A percentile compares a stretch with the other conserved stretches of the same genome.
Conservation (phyloP, 768 basidiomycete species). For the Lactarius hatsudake region DNA sequence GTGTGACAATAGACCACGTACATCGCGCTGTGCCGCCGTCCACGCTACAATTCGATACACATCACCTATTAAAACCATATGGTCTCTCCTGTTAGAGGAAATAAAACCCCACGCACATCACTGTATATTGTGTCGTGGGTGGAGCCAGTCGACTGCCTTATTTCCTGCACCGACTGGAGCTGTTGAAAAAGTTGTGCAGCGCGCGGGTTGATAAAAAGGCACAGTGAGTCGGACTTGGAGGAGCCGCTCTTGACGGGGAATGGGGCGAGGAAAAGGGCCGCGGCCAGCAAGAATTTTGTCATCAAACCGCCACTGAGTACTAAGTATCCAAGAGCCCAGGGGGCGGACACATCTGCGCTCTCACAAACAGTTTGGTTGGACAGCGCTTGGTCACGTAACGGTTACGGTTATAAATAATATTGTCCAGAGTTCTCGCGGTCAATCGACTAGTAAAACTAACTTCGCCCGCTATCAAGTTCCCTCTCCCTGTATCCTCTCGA, state of each 20-base stretch:
- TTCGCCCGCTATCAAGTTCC: background rate
- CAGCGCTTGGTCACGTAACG: background rate
- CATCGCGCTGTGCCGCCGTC: too few species aligned
- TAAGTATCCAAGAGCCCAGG: background rate
- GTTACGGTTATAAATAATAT: background rate
- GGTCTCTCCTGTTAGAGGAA: too few species aligned
- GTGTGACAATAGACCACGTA: too few species aligned
- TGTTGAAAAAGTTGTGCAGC: too few species aligned
- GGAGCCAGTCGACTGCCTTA: background rate
- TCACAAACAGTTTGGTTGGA: background rate
- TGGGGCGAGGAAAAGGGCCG: background rate
- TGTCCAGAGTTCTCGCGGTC: background rate
- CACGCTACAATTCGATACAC: too few species aligned
- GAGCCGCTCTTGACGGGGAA: background rate
- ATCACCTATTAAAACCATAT: too few species aligned
- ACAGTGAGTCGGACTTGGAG: background rate
- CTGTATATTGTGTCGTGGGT: conserved; percentile 12
- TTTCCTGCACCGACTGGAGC: background rate
- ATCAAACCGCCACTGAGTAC: background rate
- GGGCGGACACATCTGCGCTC: background rate
- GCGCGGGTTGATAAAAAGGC: background rate
- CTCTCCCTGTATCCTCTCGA: conserved; percentile 23
- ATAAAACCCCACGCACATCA: too few species aligned
- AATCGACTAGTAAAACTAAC: background rate
- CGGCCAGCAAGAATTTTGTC: background rate